These are phyloP conservation scores for Kodamaea sp. DNA, from an alignment of 1,139 yeast species.

Conservation along the genomic window DNA sequence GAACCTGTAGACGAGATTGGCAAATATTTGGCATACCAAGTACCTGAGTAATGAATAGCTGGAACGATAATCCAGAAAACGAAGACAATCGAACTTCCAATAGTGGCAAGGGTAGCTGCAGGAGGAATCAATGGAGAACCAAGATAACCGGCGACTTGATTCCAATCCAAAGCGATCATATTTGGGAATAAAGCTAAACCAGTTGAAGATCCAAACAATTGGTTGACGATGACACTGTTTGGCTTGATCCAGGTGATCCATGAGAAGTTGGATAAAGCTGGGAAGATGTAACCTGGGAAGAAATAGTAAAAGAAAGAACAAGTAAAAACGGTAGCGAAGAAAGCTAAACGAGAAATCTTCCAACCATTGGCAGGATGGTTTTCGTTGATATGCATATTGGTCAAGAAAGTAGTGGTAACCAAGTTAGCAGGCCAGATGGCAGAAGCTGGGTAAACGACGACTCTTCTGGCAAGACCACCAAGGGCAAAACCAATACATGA, in stretches of 20 bases:
- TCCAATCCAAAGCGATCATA: slow-evolving; percentile 39
- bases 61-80: slow-evolving; percentile 44
- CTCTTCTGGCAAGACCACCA: slow-evolving; percentile 56
- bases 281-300: slow-evolving; percentile 38
- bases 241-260: slow-evolving; percentile 33
- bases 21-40: slow-evolving; percentile 43
- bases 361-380: slow-evolving; percentile 50
- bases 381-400: slow-evolving; percentile 59
- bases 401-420: slow-evolving; percentile 46
- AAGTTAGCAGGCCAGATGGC: slow-evolving; percentile 67
- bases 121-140: slow-evolving; percentile 72
- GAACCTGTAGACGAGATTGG: slow-evolving; percentile 42
- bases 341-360: slow-evolving; percentile 36
- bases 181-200: slow-evolving; percentile 67
- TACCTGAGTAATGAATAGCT: slow-evolving; percentile 39
- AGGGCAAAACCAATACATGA: slow-evolving; percentile 64
- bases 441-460: slow-evolving; percentile 58
- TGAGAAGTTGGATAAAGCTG: slow-evolving; percentile 21
- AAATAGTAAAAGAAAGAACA: slow-evolving; percentile 37
- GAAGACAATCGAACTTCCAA: slow-evolving; percentile 28
- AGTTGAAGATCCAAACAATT: slow-evolving; percentile 55
- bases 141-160: slow-evolving; percentile 49
- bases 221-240: slow-evolving; percentile 49
- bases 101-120: slow-evolving; percentile 51
- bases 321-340: slow-evolving; percentile 28